These are phyloP conservation scores for Syzygium malaccense DNA, from an alignment of 441 rosid species.

Conservation along the genomic window DNA sequence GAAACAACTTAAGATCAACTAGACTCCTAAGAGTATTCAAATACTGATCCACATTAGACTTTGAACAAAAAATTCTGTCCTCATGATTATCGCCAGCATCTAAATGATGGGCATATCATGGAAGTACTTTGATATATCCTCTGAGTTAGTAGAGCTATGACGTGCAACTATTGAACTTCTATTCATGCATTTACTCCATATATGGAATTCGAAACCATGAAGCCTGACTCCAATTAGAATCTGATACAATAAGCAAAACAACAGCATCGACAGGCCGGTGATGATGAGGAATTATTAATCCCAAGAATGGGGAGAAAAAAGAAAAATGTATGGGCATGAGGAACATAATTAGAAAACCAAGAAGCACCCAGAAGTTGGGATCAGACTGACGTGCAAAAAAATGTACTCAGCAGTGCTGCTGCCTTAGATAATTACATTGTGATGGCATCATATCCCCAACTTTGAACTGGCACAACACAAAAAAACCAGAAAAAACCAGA, in stretches of 20 bases:
- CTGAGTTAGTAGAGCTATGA: neutral
- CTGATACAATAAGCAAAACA: neutral
- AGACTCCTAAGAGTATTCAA: neutral
- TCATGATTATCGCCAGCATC: neutral
- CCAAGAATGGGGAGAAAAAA: neutral
- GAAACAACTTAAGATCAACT: neutral
- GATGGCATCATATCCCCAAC: slow-evolving; percentile 12
- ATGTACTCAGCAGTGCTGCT: slow-evolving; percentile 11
- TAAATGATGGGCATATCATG: neutral
- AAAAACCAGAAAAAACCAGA: neutral
- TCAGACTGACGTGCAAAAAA: slow-evolving; percentile 28
- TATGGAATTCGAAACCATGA: neutral
- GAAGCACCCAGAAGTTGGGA: neutral
- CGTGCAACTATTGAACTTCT: neutral
- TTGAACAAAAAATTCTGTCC: neutral
- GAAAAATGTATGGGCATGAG: neutral
- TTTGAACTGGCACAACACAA: neutral
- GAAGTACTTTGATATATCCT: neutral
- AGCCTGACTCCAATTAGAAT: neutral
- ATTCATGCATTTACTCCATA: neutral
- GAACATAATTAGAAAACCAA: neutral
- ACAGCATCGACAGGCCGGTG: neutral
- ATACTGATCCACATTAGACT: neutral
- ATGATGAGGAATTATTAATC: neutral
- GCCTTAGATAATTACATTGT: slow-evolving; percentile 6